Conservation (phyloP, 108 stramenopile genomes). For the Discostella pseudostelligera region DNA sequence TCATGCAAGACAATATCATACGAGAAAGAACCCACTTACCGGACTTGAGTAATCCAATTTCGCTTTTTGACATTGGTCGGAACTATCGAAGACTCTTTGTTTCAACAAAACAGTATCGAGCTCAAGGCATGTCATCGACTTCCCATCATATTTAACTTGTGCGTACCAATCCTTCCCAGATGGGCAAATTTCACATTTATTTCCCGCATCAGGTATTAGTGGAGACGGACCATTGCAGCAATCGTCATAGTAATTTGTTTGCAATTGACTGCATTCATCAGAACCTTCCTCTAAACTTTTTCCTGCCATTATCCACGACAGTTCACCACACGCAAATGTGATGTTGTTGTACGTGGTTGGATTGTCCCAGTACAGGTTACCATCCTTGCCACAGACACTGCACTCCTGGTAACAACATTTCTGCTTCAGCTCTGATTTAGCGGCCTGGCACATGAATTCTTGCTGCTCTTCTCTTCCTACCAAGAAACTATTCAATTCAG, state of each 20-base stretch:
- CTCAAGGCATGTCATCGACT: constrained; percentile 46
- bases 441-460: constrained; percentile 49
- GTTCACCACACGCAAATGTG: constrained; percentile 45
- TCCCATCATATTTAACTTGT: constrained; percentile 32
- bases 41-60: constrained; percentile 26
- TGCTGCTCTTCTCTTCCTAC: constrained; percentile 44
- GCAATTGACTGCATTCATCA: constrained; percentile 33
- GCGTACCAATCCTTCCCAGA: constrained; percentile 51
- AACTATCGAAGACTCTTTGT: constrained; percentile 25
- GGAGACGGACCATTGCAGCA: constrained; percentile 42
- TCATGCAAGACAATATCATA: background rate
- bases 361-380: constrained; percentile 44
- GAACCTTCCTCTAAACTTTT: constrained; percentile 36
- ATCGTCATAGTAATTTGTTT: constrained; percentile 33
- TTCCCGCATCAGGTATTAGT: constrained; percentile 28
- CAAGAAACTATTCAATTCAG: constrained; percentile 46
- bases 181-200: constrained; percentile 49
- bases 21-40: constrained; percentile 1
- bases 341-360: constrained; percentile 35
- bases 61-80: constrained; percentile 28
- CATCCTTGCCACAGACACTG: constrained; percentile 24
- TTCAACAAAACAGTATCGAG: constrained; percentile 36
- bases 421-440: constrained; percentile 42
- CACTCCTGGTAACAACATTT: constrained; percentile 41
- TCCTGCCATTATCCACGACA: constrained; percentile 40